Evolutionary conservation across 805 yeast species (phyloP), one percentile per base, ranked within the genome.

Genomic region (Ascoidea tarda): DNA sequence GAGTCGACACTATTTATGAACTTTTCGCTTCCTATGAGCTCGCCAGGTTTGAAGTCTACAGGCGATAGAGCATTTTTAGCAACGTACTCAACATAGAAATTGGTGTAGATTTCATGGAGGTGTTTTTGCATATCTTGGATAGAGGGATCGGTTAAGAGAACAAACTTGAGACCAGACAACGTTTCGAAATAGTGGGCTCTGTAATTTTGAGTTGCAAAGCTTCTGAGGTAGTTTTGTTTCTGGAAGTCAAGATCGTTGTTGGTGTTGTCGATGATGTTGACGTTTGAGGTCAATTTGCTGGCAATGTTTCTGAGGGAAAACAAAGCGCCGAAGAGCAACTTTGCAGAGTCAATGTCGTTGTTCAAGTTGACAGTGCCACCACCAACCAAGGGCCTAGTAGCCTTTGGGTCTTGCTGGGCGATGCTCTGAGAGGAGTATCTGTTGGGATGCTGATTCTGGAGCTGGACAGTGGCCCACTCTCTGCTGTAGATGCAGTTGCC

Each of bases 281-380:
- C 63, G 63, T 56, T 69, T 57, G 48, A 68, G 6, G 58, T 63
- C 10, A 80, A 62, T 55, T 76, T 82, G n/a, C 78, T 72, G 0
- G 91, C 76, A 46, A 93, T 77, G 56, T 83, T 87, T 51, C 89
- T 75, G 55, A 91, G 67, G 10, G 96, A 88, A 63, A 81, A 85
- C 6, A 87, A 70, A 46, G 87, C 79, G 10, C 99, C 99, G 63
- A 87, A 93, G 12, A 93, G 72, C 42, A 93, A 75, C 64, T 91
- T 84, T 6, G 93, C 82, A 12, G 78, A 71, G 62, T 89, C 88
- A 50, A 82, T 83, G 48, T 77, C 74, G 61, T 80, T 81, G 54
- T 73, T 76, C 12, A 72, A 68, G 60, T 82, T 83, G 45, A 68
- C 66, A 0, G 73, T 63, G 2, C 76, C 76, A 46, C 65, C 58